Evolutionary conservation across 164 flowering plant genomes (phyloP), one percentile per base, ranked within the genome.

Genomic region (Piper longum): DNA sequence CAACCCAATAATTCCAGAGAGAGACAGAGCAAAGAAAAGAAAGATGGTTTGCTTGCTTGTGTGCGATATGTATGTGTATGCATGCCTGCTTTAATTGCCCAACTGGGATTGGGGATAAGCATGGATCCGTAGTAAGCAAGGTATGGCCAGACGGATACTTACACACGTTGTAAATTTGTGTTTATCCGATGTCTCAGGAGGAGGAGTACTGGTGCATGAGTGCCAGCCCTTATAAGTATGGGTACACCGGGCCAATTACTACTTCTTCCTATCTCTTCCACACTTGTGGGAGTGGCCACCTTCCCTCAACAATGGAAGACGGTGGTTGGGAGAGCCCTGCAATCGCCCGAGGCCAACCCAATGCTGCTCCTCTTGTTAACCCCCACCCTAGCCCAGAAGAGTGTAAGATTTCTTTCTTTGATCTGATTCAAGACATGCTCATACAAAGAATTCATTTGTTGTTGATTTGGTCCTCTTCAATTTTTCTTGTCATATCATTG

Each of bases 191-290:
- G 72, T 55, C 76, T 78, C 80, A 88, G 97, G 93, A 86, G 56
- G 71, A 69, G 62, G 71, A 75, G 3, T 81, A 84, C 57, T 82
- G 96, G 54, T 72, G 82, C 52, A 75, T 65, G 62, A 73, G 76
- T 75, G 61, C 81, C 17, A 80, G 72, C 69, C 69, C 75, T 48
- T 82, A 85, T 72, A 89, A 91, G 70, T 80, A 73, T 74, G 91
- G 85, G 39, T 54, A 62, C 36, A 73, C 82, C 62, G 88, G 84
- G 56, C 68, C 79, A 54, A 83, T 85, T 61, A 75, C 57, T 67
- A 60, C 72, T 65, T 73, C 83, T 42, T 83, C 79, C 69, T 82
- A 75, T 74, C 74, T 76, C 62, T 62, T 77, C 69, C 65, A 73
- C 59, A 76, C 77, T 69, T 80, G 71, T 69, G 72, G 74, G 16